Base-by-base conservation (phyloP, 108 stramenopile species). In the Cylindrotheca closterium region DNA sequence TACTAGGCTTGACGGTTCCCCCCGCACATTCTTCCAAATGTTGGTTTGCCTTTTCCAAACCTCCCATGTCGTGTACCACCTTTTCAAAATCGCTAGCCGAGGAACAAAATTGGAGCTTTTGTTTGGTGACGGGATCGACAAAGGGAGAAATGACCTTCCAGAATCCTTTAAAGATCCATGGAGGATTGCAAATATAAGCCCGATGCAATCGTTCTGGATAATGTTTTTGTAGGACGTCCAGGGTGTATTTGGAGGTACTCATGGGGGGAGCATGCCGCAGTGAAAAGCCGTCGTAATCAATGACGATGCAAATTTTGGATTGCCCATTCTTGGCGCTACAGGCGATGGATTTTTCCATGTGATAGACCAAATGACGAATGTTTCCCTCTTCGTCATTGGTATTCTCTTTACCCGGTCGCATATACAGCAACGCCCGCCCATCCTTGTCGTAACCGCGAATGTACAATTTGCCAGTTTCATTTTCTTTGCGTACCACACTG, bases 331-430 rank as follows among this genome's bases (percentile, higher is more conserved):
- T 64, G 32, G 54, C 58, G 15, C 86, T 84, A 60, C 93, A 94
- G 10, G 84, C 84, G 56, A 94, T 87, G 8, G 89, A 92, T 45
- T 93, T 74, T 72, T 94, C 96, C 51, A 98, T 62, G 58, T 88
- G 82, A 59, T 93, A 96, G 0, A 96, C 95, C 52, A 98, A 72
- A 71, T 96, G 88, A 23, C 79, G 63, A 82, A 98, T 94, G 42
- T 96, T 89, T 37, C 89, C 79, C 24, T 74, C 53, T 50, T 86
- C 79, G 51, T 89, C 53, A 7, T 65, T 61, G 7, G 91, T 91
- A 67, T 96, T 98, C 59, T 98, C 97, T 4, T 58, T 63, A 2
- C 74, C 77, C 0, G 97, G 97, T 12, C 91, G 81, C 71, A 73
- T 73, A 31, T 73, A 73, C 71, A 73, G 50, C 10, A 65, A 32